Percentiles rank a stretch among this genome's conserved stretches.
Evolutionary conservation across 2,329 filamentous ascomycete genomes (phyloP).

Genomic region (Sclerotinia nivalis): DNA sequence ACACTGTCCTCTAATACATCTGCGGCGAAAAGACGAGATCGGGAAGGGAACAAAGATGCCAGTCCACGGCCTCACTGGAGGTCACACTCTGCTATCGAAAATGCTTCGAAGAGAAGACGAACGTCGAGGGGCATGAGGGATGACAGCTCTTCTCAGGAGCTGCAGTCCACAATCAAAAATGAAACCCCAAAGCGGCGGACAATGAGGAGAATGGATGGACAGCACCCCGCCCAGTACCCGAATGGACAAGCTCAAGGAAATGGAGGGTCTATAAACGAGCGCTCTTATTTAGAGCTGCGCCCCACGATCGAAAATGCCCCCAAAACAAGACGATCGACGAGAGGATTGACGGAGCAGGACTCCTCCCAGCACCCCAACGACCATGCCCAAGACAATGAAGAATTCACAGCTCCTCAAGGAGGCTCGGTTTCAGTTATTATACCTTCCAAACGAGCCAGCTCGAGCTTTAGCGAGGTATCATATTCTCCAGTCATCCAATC

Average conservation of each 20-base stretch:
- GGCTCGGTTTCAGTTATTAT: neutral
- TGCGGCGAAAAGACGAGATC: slow-evolving; percentile 2
- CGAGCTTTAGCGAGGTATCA: neutral
- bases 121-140: neutral
- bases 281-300: neutral
- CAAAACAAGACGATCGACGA: neutral
- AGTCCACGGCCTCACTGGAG: neutral
- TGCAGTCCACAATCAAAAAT: neutral
- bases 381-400: neutral
- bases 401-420: neutral
- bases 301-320: neutral
- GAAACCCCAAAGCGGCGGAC: neutral
- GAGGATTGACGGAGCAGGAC: neutral
- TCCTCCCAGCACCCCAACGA: neutral
- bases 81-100: too few relatives aligned
- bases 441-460: neutral
- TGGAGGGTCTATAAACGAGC: neutral
- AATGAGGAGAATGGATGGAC: neutral
- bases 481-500: neutral
- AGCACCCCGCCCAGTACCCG: neutral
- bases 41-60: neutral
- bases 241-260: neutral
- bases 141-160: neutral
- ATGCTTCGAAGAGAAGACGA: slow-evolving; percentile 7
- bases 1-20: neutral